Percentiles rank a stretch among this genome's conserved stretches.
Evolutionary conservation across 1,284 basidiomycete species (phyloP).

Genomic region (Leccinum subrobustum): DNA sequence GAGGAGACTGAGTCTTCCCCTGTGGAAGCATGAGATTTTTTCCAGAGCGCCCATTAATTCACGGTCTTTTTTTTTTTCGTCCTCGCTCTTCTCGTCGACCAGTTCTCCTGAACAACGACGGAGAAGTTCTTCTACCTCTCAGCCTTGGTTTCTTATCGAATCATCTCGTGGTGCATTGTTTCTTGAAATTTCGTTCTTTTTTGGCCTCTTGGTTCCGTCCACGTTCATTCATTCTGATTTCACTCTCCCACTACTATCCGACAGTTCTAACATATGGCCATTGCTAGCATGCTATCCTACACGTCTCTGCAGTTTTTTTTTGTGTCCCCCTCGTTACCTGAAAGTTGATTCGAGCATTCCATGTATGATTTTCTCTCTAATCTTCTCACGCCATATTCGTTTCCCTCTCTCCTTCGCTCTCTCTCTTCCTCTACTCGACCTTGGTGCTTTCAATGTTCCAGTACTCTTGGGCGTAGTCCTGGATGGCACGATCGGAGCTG

Average conservation of each 20-base stretch:
- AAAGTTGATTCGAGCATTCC: neutral
- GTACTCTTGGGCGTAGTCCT: constrained; percentile 83
- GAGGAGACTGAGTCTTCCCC: neutral
- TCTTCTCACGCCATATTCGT: neutral
- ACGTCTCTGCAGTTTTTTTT: constrained; percentile 5
- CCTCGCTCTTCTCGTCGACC: neutral
- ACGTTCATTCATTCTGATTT: neutral
- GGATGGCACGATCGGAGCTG: constrained; percentile 88
- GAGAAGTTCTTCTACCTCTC: neutral
- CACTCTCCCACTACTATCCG: neutral
- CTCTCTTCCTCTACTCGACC: constrained; percentile 22
- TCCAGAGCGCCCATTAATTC: neutral
- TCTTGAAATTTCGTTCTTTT: constrained; percentile 2
- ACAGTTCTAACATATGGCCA: constrained; percentile 10
- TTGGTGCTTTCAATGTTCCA: constrained; percentile 64
- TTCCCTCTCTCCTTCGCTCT: neutral
- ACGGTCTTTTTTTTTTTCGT: neutral
- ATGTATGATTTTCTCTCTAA: neutral
- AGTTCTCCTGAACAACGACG: neutral
- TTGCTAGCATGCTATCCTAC: constrained; percentile 7
- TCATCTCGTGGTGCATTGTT: constrained; percentile 5
- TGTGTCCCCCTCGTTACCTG: neutral
- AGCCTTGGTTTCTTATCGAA: neutral
- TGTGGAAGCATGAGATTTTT: neutral
- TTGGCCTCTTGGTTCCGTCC: neutral